phyloP scores from a whole-genome alignment of 129 eudicot species.

The Flaveria linearis region DNA sequence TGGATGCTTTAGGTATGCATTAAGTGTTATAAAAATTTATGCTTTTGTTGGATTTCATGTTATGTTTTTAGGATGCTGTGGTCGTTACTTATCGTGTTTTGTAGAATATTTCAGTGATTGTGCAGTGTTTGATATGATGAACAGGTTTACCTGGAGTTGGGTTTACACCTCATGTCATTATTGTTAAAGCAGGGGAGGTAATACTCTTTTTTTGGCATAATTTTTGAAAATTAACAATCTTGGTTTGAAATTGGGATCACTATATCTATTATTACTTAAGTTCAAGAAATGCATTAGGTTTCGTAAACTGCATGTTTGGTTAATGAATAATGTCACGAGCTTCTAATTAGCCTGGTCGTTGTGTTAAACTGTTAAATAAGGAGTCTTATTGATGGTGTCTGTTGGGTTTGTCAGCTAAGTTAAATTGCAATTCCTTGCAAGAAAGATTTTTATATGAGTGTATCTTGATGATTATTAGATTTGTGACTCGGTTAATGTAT shows the following conservation, averaged over 20 bases:
- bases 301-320: not conserved
- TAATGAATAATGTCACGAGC: not conserved
- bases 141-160: slow-evolving; percentile 81
- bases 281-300: not conserved
- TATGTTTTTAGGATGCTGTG: not conserved
- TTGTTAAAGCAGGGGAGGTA: slow-evolving; percentile 86
- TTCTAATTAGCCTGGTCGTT: not conserved
- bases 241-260: not conserved
- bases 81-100: too few relatives aligned
- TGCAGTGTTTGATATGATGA: slow-evolving; percentile 12
- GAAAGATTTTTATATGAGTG: not conserved
- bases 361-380: not conserved
- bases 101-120: not conserved
- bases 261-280: too few relatives aligned
- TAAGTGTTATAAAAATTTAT: slow-evolving; percentile 34
- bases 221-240: not conserved
- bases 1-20: slow-evolving; percentile 80
- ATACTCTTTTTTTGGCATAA: not conserved
- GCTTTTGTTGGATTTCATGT: not conserved
- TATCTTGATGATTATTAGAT: not conserved
- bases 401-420: not conserved
- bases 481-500: not conserved
- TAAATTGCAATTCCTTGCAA: not conserved
- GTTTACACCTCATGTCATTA: slow-evolving; percentile 88
- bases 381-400: not conserved